phyloP scores from a whole-genome alignment of 164 flowering plant species.

The Nymphaea colorata region DNA sequence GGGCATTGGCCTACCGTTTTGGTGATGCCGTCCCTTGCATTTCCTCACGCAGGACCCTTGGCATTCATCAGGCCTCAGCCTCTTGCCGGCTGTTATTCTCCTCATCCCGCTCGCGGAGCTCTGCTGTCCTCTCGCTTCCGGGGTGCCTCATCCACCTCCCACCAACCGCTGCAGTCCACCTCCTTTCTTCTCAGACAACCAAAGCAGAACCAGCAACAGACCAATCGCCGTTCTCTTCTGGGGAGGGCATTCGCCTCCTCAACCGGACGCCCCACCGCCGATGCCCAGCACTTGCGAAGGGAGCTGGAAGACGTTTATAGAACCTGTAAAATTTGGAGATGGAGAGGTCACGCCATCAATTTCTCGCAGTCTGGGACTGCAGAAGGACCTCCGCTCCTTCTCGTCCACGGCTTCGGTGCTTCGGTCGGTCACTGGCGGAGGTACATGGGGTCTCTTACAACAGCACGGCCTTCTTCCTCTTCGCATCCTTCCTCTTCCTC shows the following conservation, averaged over 20 bases:
- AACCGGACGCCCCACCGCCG: neutral
- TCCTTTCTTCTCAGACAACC: neutral
- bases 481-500: too few relatives aligned
- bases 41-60: too few relatives aligned
- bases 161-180: neutral
- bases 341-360: conserved; percentile 64
- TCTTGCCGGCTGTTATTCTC: too few relatives aligned
- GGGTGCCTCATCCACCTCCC: neutral
- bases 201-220: neutral
- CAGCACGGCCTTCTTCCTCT: neutral
- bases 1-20: too few relatives aligned
- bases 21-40: too few relatives aligned
- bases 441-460: conserved; percentile 12
- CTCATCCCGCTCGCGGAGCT: too few relatives aligned
- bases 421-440: conserved; percentile 94
- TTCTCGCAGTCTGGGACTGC: conserved; percentile 28
- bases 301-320: conserved; percentile 27
- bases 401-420: conserved; percentile 94
- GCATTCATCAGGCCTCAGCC: too few relatives aligned
- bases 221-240: too few relatives aligned
- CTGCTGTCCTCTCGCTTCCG: too few relatives aligned
- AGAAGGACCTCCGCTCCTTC: conserved; percentile 49
- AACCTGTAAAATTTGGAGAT: conserved; percentile 45
- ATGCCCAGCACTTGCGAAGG: neutral
- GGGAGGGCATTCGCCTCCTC: neutral